Evolutionary conservation across 1,284 basidiomycete species (phyloP).

Genomic region (Pseudozyma flocculosa): DNA sequence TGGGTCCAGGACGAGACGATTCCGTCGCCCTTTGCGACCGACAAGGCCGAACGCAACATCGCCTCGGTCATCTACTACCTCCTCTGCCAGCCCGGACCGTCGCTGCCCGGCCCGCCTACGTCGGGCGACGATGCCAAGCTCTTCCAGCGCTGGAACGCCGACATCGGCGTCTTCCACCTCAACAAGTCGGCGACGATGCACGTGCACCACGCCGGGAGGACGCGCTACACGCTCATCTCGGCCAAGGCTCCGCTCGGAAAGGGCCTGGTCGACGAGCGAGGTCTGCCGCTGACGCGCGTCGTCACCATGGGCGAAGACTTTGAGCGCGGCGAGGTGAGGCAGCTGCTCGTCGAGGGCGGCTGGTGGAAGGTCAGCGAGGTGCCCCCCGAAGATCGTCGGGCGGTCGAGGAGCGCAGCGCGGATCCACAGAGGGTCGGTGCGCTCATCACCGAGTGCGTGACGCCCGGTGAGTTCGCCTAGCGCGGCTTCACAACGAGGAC

Average conservation of each 20-base stretch:
- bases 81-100: slow-evolving; percentile 21
- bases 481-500: too few species aligned
- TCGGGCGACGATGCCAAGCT: slow-evolving; percentile 10
- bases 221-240: slow-evolving; percentile 39
- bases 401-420: slow-evolving; percentile 4
- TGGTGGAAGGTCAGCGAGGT: slow-evolving; percentile 46
- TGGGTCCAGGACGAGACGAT: slow-evolving; percentile 17
- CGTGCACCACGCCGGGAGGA: slow-evolving; percentile 32
- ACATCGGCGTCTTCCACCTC: slow-evolving; percentile 31
- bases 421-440: slow-evolving; percentile 18
- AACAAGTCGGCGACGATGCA: slow-evolving; percentile 41
- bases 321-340: slow-evolving; percentile 29
- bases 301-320: slow-evolving; percentile 37
- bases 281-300: slow-evolving; percentile 20
- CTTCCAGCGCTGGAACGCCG: slow-evolving; percentile 28
- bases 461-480: slow-evolving; percentile 25
- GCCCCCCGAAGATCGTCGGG: slow-evolving; percentile 15
- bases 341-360: slow-evolving; percentile 33
- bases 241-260: slow-evolving; percentile 27
- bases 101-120: slow-evolving; percentile 7
- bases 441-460: slow-evolving; percentile 40
- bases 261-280: slow-evolving; percentile 17
- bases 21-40: slow-evolving; percentile 26
- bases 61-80: slow-evolving; percentile 39
- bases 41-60: slow-evolving; percentile 19